phyloP scores from a whole-genome alignment of 192 early-diverging fungal species.

The Podila epicladia region DNA sequence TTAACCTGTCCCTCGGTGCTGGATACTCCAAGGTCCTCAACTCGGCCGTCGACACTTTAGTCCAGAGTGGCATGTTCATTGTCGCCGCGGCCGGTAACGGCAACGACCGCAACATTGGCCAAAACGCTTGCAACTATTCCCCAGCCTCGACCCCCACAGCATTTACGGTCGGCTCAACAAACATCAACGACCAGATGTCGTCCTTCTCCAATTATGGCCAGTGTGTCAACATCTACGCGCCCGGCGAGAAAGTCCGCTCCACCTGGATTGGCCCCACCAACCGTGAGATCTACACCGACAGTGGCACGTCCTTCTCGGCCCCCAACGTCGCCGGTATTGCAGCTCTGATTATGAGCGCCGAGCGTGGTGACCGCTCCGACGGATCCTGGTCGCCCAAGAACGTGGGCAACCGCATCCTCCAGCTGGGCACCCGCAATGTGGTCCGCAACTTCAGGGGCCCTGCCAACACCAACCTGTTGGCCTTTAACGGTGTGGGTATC shows the following conservation, averaged over 20 bases:
- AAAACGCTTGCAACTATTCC: slow-evolving; percentile 59
- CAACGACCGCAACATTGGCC: slow-evolving; percentile 52
- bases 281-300: slow-evolving; percentile 44
- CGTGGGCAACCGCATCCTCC: slow-evolving; percentile 30
- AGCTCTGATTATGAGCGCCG: slow-evolving; percentile 27
- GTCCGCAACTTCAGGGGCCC: slow-evolving; percentile 37
- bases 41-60: slow-evolving; percentile 50
- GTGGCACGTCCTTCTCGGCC: slow-evolving; percentile 54
- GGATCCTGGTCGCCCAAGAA: slow-evolving; percentile 36
- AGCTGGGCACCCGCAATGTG: slow-evolving; percentile 47
- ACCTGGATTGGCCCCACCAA: slow-evolving; percentile 48
- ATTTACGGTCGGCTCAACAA: slow-evolving; percentile 62
- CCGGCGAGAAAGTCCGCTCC: slow-evolving; percentile 51
- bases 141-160: slow-evolving; percentile 55
- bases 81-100: slow-evolving; percentile 59
- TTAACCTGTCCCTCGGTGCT: slow-evolving; percentile 56
- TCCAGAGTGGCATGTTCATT: slow-evolving; percentile 51
- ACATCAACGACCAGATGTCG: slow-evolving; percentile 54
- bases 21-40: slow-evolving; percentile 53
- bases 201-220: slow-evolving; percentile 60
- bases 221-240: slow-evolving; percentile 64
- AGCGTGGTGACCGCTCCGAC: slow-evolving; percentile 32
- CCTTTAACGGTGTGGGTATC: slow-evolving; percentile 48
- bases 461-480: slow-evolving; percentile 48
- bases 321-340: slow-evolving; percentile 51